Evolutionary conservation across 768 basidiomycete genomes (phyloP).

Genomic region (Lyophyllum semitale): DNA sequence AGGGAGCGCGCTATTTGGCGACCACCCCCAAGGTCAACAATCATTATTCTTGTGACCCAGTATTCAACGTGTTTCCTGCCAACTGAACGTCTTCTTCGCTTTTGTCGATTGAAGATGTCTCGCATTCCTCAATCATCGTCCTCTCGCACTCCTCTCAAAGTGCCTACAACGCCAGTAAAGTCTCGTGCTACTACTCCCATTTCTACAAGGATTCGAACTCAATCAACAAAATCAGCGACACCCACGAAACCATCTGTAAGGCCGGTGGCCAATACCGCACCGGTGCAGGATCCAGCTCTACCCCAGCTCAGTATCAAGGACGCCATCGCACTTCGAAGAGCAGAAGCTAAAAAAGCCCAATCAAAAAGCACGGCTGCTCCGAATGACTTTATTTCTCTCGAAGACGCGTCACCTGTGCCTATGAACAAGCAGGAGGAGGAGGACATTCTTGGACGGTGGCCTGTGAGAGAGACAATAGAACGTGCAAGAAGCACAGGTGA

Average conservation of each 20-base stretch:
- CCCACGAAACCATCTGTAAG: slow-evolving; percentile 19
- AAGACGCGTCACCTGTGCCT: slow-evolving; percentile 48
- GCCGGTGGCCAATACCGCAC: slow-evolving; percentile 9
- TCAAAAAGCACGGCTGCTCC: slow-evolving; percentile 27
- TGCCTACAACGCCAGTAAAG: slow-evolving; percentile 27
- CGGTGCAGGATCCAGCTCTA: slow-evolving; percentile 7
- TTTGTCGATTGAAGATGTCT: slow-evolving; percentile 26
- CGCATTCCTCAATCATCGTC: slow-evolving; percentile 34
- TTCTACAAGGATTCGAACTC: slow-evolving; percentile 22
- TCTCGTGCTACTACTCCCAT: slow-evolving; percentile 20
- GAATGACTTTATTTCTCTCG: slow-evolving; percentile 42
- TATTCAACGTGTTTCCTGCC: too few relatives aligned
- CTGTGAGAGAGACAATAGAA: slow-evolving; percentile 75
- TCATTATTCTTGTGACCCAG: background rate
- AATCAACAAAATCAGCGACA: slow-evolving; percentile 24
- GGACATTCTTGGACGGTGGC: slow-evolving; percentile 63
- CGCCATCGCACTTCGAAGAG: slow-evolving; percentile 76
- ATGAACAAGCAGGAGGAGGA: slow-evolving; percentile 40
- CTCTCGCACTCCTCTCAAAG: slow-evolving; percentile 27
- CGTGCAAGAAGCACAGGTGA: slow-evolving; percentile 78
- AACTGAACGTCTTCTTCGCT: background rate
- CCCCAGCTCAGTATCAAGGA: slow-evolving; percentile 62
- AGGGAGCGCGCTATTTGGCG: slow-evolving; percentile 7
- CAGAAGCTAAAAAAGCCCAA: slow-evolving; percentile 71
- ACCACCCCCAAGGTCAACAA: background rate